Evolutionary conservation across 495 filamentous ascomycete genomes (phyloP), one percentile per base, ranked within the genome.

Genomic region (Lindgomyces ingoldianus): DNA sequence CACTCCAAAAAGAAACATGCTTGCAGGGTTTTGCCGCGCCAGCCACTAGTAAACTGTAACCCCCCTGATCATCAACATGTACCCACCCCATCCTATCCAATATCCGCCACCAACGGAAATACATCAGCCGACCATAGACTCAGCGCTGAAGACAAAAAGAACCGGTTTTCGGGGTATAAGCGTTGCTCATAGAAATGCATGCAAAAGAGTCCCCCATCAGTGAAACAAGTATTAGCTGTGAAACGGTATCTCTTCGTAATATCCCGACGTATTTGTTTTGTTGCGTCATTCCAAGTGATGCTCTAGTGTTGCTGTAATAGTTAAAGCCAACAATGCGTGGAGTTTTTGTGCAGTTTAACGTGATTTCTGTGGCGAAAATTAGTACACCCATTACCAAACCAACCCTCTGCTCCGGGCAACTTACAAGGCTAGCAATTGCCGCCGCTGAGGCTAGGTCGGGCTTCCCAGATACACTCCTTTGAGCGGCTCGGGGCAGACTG

Each of bases 391-490:
- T 2, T 18, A 1, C 36, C 11, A 21, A 4, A 14, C 19, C n/a
- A 25, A 60, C 21, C 14, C 2, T 21, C 3, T 52, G 21, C 4
- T 18, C 29, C 1, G 48, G 21, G 18, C 14, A 26, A 59, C 71
- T 64, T 59, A 71, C 71, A 42, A 73, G 67, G 52, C 68, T 70
- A 29, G 68, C 68, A 46, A 67, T 64, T 26, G 71, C 71, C 52
- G 71, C 71, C 41, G 71, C 71, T 21, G 68, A 70, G 47, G 68
- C 68, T 48, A 70, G 22, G 46, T 70, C 68, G 41, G 71, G 71
- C 62, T 71, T 70, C 30, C 71, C 71, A 24, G 68, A 71, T 0
- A 64, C 60, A 36, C 68, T 73, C 39, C 71, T 52, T 57, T 70
- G 67, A 16, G 71, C 64, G 21, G 57, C 71, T 55, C 70, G 58